phyloP scores from a whole-genome alignment of 2,329 filamentous ascomycete genomes.

The Colletotrichum shisoi region DNA sequence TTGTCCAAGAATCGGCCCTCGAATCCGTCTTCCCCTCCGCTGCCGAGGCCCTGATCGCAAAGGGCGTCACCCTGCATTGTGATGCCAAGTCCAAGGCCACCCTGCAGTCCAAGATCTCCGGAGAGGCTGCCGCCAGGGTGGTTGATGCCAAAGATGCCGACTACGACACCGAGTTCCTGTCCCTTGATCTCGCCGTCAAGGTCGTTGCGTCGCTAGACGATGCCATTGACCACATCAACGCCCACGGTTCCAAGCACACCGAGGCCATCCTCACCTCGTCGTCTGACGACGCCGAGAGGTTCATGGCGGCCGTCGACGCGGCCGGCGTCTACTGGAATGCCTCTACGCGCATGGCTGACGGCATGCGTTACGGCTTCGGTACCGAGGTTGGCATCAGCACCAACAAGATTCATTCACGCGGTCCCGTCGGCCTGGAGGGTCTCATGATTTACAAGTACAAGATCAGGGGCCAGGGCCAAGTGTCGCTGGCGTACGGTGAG shows the following conservation, averaged over 20 bases:
- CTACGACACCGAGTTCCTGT: slow-evolving; percentile 88
- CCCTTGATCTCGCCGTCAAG: slow-evolving; percentile 84
- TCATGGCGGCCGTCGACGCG: slow-evolving; percentile 86
- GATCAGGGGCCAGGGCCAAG: slow-evolving; percentile 81
- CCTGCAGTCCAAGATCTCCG: slow-evolving; percentile 53
- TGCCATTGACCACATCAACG: slow-evolving; percentile 89
- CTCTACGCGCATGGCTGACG: slow-evolving; percentile 91
- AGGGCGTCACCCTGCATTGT: slow-evolving; percentile 84
- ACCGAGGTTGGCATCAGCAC: slow-evolving; percentile 98
- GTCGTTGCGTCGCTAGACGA: slow-evolving; percentile 72
- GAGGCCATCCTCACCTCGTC: slow-evolving; percentile 85
- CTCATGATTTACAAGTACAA: slow-evolving; percentile 98
- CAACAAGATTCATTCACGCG: slow-evolving; percentile 95
- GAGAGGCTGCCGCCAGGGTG: slow-evolving; percentile 55
- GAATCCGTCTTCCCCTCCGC: slow-evolving; percentile 69
- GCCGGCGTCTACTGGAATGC: slow-evolving; percentile 98
- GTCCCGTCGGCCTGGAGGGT: slow-evolving; percentile 92
- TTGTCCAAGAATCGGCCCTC: slow-evolving; percentile 79
- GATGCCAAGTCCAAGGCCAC: slow-evolving; percentile 73
- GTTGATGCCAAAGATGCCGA: slow-evolving; percentile 74
- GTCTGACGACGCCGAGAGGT: slow-evolving; percentile 73
- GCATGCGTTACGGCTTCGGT: slow-evolving; percentile 96
- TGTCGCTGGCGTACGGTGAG: slow-evolving; percentile 77
- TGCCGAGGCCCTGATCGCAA: slow-evolving; percentile 75
- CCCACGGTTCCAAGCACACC: slow-evolving; percentile 91